Base-by-base conservation (phyloP, 1,139 yeast genomes). In the Debaryomyces robertsiae region DNA sequence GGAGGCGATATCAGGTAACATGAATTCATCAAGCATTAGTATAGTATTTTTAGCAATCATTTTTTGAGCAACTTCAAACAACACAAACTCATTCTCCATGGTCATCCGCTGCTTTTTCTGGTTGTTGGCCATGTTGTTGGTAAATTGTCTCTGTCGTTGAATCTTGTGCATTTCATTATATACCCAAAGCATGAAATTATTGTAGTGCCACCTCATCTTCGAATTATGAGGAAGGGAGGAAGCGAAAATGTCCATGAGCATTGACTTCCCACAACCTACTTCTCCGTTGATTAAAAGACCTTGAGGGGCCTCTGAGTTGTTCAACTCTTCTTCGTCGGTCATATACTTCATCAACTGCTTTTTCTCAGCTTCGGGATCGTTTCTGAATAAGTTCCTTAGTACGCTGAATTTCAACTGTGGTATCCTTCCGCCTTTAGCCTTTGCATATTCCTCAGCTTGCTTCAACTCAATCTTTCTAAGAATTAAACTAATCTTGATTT, bases 201-300 rank as follows among this genome's bases (percentile, higher is more conserved):
- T 79, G 54, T 80, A 84, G 53, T 84, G 91, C 82, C 88, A 81
- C 44, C 91, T 66, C 66, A 79, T 75, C 53, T 84, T 84, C 2
- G 83, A 75, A 17, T 69, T 65, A 47, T 81, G 79, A 0, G 90
- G 91, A 27, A 84, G 61, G 1, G 84, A 72, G 32, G 71, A 68
- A 1, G 89, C 89, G 64, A 84, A 83, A 16, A 84, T 75, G 50
- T 83, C 90, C 80, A 83, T 78, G 37, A 84, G 58, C 84, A 84
- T 79, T 1, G 88, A 80, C 53, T 84, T 84, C 2, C 91, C 91
- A 53, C 86, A 81, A 0, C 90, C 90, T 3, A 84, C 90, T 46
- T 81, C 89, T 2, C 91, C 91, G 54, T 83, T 82, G 5, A 84
- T 60, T 36, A 84, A 54, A 3, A 84, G 60, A 0, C 91, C 90